Evolutionary conservation across 2,329 filamentous ascomycete species (phyloP).

Genomic region (Immersiporthe knoxdaviesiana): DNA sequence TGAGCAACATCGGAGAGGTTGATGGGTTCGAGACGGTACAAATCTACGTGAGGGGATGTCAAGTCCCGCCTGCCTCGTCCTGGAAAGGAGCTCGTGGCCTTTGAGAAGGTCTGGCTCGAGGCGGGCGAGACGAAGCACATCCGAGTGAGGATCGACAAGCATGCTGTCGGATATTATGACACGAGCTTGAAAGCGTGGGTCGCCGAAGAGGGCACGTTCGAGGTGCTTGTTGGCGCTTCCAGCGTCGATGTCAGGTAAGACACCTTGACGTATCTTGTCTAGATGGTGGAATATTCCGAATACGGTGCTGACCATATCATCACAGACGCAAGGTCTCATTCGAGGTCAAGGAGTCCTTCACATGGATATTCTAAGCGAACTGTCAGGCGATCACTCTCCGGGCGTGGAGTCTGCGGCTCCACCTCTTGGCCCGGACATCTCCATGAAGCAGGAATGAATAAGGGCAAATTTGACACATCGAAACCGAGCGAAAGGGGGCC

Average conservation of each 20-base stretch:
- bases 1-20: constrained; percentile 59
- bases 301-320: constrained; percentile 29
- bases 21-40: constrained; percentile 69
- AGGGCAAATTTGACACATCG: not conserved
- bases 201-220: constrained; percentile 66
- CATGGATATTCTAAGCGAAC: constrained; percentile 57
- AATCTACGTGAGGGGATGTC: constrained; percentile 66
- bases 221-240: constrained; percentile 63
- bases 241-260: constrained; percentile 65
- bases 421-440: not conserved
- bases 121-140: constrained; percentile 59
- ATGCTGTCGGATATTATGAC: constrained; percentile 65
- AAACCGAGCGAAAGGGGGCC: not conserved
- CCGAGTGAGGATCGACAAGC: constrained; percentile 50
- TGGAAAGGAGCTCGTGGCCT: constrained; percentile 72
- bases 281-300: constrained; percentile 14
- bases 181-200: constrained; percentile 63
- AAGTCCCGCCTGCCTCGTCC: constrained; percentile 66
- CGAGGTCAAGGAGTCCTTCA: constrained; percentile 66
- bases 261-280: not conserved
- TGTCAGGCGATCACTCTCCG: not conserved
- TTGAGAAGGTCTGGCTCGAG: constrained; percentile 65
- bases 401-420: not conserved
- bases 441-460: not conserved
- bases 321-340: constrained; percentile 45